Conservation (phyloP, 345 rosid species). For the Erodium maritimum region DNA sequence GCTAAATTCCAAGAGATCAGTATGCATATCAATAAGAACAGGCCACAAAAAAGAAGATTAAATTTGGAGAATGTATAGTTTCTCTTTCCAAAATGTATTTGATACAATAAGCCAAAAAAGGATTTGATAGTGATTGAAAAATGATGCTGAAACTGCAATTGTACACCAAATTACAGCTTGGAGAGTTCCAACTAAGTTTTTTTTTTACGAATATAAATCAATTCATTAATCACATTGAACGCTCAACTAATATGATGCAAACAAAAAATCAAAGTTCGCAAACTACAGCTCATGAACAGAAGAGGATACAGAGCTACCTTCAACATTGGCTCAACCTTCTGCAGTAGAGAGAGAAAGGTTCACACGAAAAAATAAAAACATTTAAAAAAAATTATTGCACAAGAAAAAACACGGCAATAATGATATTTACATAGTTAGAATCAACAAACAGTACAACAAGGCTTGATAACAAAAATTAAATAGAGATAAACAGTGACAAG, state of each 20-base stretch:
- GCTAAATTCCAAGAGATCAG: background rate
- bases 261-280: background rate
- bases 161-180: background rate
- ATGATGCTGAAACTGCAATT: background rate
- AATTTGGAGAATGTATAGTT: no score
- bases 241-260: background rate
- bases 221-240: no score
- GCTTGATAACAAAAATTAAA: background rate
- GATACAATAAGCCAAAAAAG: no score
- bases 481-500: background rate
- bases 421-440: background rate
- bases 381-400: no score
- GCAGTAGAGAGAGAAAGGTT: conserved; percentile 10
- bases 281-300: conserved; percentile 1
- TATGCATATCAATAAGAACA: background rate
- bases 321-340: conserved; percentile 87
- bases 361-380: no score
- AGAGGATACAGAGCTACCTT: conserved; percentile 75
- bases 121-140: background rate
- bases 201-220: no score
- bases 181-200: background rate
- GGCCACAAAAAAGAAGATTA: no score
- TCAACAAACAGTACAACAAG: background rate
- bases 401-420: no score
- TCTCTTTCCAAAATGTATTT: background rate